A percentile compares a stretch with the other conserved stretches of the same genome.
phyloP scores from a whole-genome alignment of 2,329 filamentous ascomycete genomes.

The Fusarium xylarioides region DNA sequence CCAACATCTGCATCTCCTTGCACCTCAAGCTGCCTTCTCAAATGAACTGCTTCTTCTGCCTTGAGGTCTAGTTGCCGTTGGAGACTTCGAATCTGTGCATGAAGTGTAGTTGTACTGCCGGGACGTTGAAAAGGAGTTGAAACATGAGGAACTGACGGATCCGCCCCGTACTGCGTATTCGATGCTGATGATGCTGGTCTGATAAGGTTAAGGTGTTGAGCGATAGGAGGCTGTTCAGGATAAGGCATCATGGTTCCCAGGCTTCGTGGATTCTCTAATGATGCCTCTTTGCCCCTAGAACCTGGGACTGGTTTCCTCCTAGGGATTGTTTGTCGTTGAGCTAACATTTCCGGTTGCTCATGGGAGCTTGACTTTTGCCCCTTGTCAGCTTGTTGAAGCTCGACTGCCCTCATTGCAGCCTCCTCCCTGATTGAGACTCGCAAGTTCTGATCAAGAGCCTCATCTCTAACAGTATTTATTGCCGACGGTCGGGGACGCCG shows the following conservation, averaged over 20 bases:
- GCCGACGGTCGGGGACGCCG: neutral
- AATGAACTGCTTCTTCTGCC: constrained; percentile 56
- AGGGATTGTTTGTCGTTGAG: constrained; percentile 2
- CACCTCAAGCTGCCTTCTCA: constrained; percentile 58
- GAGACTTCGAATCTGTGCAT: constrained; percentile 60
- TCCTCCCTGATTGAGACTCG: constrained; percentile 30
- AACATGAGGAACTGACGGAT: neutral
- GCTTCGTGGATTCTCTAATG: constrained; percentile 39
- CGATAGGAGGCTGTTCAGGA: constrained; percentile 50
- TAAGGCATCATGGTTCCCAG: constrained; percentile 52
- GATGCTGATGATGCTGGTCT: constrained; percentile 48
- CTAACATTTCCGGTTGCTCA: neutral
- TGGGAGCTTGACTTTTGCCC: neutral
- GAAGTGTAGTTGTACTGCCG: constrained; percentile 50
- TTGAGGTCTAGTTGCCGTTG: constrained; percentile 57
- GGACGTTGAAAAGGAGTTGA: constrained; percentile 33
- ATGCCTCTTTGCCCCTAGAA: neutral
- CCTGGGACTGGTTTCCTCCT: constrained; percentile 15
- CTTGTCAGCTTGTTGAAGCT: constrained; percentile 19
- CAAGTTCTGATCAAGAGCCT: constrained; percentile 4
- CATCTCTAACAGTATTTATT: neutral
- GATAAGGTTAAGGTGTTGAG: constrained; percentile 49
- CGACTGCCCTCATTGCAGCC: constrained; percentile 22
- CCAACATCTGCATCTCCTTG: constrained; percentile 55
- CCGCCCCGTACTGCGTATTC: neutral